These are phyloP conservation scores for Hypocrella siamensis DNA, from an alignment of 2,329 filamentous ascomycete species.

Conservation along the genomic window DNA sequence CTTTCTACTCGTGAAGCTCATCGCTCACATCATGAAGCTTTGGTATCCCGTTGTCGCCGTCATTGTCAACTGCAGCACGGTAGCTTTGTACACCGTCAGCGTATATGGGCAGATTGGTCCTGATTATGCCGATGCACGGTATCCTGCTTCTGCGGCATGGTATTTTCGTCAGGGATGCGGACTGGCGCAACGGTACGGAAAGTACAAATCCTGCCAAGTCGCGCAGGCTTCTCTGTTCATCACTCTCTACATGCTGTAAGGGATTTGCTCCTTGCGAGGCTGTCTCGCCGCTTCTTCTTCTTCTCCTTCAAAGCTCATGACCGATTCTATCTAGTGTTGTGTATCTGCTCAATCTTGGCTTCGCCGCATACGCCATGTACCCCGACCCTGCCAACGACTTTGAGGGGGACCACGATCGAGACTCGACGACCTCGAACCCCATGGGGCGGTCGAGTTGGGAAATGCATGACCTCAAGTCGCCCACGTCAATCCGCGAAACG, in stretches of 20 bases:
- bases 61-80: slow-evolving; percentile 39
- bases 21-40: slow-evolving; percentile 54
- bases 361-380: slow-evolving; percentile 42
- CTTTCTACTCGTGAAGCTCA: slow-evolving; percentile 54
- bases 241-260: slow-evolving; percentile 53
- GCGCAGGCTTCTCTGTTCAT: slow-evolving; percentile 53
- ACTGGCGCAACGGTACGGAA: slow-evolving; percentile 36
- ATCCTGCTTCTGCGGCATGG: slow-evolving; percentile 52
- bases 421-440: slow-evolving; percentile 17
- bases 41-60: slow-evolving; percentile 52
- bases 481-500: slow-evolving; percentile 14
- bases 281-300: neutral
- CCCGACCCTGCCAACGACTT: slow-evolving; percentile 35
- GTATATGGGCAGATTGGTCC: slow-evolving; percentile 57
- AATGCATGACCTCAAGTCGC: slow-evolving; percentile 34
- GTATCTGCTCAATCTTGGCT: slow-evolving; percentile 40
- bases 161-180: slow-evolving; percentile 58
- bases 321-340: slow-evolving; percentile 28
- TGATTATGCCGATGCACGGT: slow-evolving; percentile 50
- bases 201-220: slow-evolving; percentile 45
- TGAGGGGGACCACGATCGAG: slow-evolving; percentile 26
- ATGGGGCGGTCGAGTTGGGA: slow-evolving; percentile 37
- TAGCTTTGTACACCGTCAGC: slow-evolving; percentile 48
- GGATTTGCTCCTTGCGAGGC: slow-evolving; percentile 9
- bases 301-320: neutral